A percentile compares a stretch with the other conserved stretches of the same genome.
These are phyloP conservation scores for Trichoderma sp. DNA, from an alignment of 2,329 filamentous ascomycete species.

Conservation along the genomic window DNA sequence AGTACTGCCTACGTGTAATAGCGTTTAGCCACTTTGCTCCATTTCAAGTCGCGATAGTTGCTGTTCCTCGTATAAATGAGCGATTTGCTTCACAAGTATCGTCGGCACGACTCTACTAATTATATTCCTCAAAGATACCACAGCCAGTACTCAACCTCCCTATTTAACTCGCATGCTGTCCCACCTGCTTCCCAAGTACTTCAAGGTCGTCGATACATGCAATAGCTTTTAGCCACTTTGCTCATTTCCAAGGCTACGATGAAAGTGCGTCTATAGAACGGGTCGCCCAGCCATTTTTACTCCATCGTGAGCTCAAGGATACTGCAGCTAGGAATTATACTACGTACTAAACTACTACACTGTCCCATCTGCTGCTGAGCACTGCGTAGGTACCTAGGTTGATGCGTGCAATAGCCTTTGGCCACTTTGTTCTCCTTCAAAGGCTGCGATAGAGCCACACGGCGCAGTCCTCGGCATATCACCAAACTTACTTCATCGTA, in stretches of 20 bases:
- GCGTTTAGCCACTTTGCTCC: neutral
- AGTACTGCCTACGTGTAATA: neutral
- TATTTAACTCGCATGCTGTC: too few relatives aligned
- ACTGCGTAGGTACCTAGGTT: neutral
- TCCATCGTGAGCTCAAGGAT: neutral
- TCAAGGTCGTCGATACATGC: neutral
- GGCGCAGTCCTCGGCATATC: neutral
- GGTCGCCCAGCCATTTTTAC: too few relatives aligned
- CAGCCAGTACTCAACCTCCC: neutral
- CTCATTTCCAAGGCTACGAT: neutral
- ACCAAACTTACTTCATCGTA: neutral
- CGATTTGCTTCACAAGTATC: neutral
- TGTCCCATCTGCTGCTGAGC: neutral
- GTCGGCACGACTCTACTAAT: neutral
- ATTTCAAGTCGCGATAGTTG: neutral
- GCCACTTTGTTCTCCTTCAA: neutral
- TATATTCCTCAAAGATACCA: neutral
- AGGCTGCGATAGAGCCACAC: neutral
- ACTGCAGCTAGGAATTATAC: neutral
- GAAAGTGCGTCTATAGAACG: too few relatives aligned
- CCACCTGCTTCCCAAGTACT: neutral
- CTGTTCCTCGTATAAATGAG: neutral
- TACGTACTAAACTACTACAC: too few relatives aligned
- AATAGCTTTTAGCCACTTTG: neutral
- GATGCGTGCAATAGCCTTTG: neutral